Base-by-base conservation (phyloP, 2,329 filamentous ascomycete species). In the Chrysoporthe austroafricana region DNA sequence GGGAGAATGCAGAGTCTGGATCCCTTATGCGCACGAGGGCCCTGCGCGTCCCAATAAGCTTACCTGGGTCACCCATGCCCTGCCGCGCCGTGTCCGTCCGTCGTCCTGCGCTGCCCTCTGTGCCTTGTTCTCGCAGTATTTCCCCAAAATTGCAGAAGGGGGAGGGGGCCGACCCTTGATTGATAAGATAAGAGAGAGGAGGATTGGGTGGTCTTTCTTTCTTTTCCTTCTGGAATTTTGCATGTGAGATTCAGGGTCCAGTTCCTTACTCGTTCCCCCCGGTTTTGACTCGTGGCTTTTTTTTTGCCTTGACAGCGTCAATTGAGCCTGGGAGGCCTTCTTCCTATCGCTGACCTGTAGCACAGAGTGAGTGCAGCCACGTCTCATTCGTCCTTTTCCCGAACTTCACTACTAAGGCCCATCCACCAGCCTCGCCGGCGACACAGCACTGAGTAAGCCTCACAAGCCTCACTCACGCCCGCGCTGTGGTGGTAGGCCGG, bases 211-310 rank as follows among this genome's bases (percentile, higher is more conserved):
- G 26, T 26, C 26, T 26, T 26, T 26, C 26, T 26, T 26, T 26
- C 26, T 26, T 26, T 26, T 26, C 57, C 9, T 39, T 9, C 9
- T 39, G 36, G 9, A 42, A 60, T 44, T 60, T 60, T 43, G 56
- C 57, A 60, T 60, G 57, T 60, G 57, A 60, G 57, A 60, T 26
- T 60, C 36, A 42, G 42, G 57, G 57, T 36, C 36, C n/a, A 39
- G 36, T 44, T 34, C n/a, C 18, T 43, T 50, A 50, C 6, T 13
- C 21, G 48, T 39, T 9, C 36, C 9, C 36, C 26, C 26, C 26
- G 26, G 26, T 26, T 26, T 26, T 26, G 21, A 11, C 48, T 11
- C n/a, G 21, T 32, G 2, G 9, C 4, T 5, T 32, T 21, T 21
- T 21, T 21, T 21, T 50, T 26, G 7, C n/a, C 21, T 1, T n/a